Evolutionary conservation across 805 yeast species (phyloP).

Genomic region (Kodamaea restingae): DNA sequence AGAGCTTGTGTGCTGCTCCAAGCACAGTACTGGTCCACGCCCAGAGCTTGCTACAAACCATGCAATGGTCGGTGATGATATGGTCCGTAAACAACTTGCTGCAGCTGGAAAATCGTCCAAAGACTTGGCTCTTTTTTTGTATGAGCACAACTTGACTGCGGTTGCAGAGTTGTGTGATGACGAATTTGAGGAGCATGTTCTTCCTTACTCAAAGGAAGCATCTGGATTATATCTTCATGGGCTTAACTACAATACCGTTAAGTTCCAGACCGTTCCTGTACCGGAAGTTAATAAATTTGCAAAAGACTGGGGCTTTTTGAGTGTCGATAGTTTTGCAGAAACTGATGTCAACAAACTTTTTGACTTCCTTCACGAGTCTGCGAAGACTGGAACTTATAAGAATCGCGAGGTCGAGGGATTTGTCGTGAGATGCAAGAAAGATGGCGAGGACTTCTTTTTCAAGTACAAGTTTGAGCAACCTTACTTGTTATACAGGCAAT

Average conservation of each 20-base stretch:
- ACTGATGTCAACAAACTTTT: constrained; percentile 40
- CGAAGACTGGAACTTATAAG: constrained; percentile 65
- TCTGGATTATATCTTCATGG: constrained; percentile 93
- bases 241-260: constrained; percentile 60
- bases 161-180: constrained; percentile 95
- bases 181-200: constrained; percentile 86
- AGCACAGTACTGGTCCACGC: constrained; percentile 77
- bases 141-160: constrained; percentile 61
- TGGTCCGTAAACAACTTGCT: constrained; percentile 52
- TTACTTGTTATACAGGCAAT: constrained; percentile 80
- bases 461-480: constrained; percentile 96
- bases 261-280: constrained; percentile 64
- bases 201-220: constrained; percentile 59
- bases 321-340: constrained; percentile 46
- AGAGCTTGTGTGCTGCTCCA: constrained; percentile 79
- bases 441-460: constrained; percentile 61
- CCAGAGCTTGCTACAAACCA: constrained; percentile 58
- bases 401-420: constrained; percentile 86
- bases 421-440: constrained; percentile 65
- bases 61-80: constrained; percentile 65
- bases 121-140: constrained; percentile 56
- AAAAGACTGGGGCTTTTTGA: constrained; percentile 61
- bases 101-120: constrained; percentile 32
- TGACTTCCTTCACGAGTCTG: constrained; percentile 50
- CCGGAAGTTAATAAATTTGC: constrained; percentile 60